Evolutionary conservation across 2,329 filamentous ascomycete species (phyloP), one percentile per base, ranked within the genome.

Genomic region (Neofusicoccum kwambonambiense): DNA sequence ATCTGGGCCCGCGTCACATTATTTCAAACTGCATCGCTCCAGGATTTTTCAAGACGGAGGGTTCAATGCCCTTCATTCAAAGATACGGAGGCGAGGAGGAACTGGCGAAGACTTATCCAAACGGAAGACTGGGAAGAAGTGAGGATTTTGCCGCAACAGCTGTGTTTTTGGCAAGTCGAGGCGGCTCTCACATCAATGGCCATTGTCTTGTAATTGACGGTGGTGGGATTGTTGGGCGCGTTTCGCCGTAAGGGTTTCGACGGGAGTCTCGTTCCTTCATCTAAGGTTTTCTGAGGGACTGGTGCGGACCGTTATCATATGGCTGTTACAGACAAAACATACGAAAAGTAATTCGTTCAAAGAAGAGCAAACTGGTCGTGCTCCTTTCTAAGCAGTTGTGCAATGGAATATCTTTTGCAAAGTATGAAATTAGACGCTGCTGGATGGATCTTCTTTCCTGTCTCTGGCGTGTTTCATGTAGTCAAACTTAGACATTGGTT

Each of bases 1-100:
- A 79, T 56, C 72, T 78, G 1, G 77, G 75, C 11, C 77, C 76
- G 3, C 70, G 74, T 13, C 76, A 78, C 19, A 19, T 19, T 19
- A 19, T 19, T 63, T 74, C 71, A 37, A 79, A 79, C 65, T 74
- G 74, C 3, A 72, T 79, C 22, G 74, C 76, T 2, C 77, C 77
- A 3, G 77, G 77, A 47, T 79, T 78, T 67, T 76, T 79, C 67
- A 75, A 75, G 1, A 75, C 74, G 19, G 19, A 77, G 56, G 66
- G 77, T 7, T 75, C 76, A 2, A 74, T 75, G 37, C 75, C 74
- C 3, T 66, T 78, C 56, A 79, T 79, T 45, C 74, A 78, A 17
- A 70, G 71, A 17, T 66, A 77, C 3, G 77, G 76, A 3, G 76
- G 76, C 12, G 76, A 78, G 3, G 78, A 85, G 71, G 82, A 72